Evolutionary conservation across 495 filamentous ascomycete genomes (phyloP), one percentile per base, ranked within the genome.

Genomic region (Tuber aestivum): DNA sequence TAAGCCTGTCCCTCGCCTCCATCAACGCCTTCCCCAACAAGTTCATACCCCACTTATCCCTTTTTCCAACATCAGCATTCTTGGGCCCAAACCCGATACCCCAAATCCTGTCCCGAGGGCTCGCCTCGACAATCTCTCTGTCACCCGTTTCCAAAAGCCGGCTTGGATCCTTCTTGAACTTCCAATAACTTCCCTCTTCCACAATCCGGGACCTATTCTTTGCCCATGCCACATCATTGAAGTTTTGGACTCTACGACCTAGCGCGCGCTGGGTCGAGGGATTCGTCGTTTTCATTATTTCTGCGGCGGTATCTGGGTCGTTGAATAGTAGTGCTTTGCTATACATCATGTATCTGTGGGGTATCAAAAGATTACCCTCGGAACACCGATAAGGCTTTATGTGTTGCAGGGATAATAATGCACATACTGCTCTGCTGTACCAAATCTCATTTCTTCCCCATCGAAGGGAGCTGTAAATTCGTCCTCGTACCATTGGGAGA

Each of bases 41-140:
- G 84, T 93, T 93, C 84, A 87, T 74, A 69, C 91, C 91, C 91
- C 91, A 93, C 61, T 83, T 77, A 65, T 65, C 71, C 41, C 50
- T 65, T 4, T 42, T 44, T 42, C 45, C 8, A 21, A 23, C 23
- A 41, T 82, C 85, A 0, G 89, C 90, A 76, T 85, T 85, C 41
- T 79, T 83, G 42, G 85, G 86, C 2, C 77, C 83, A 82, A 89
- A 91, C 20, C 91, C 91, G 44, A 93, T 83, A 10, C 91, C 91
- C 91, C 91, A 93, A 73, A 92, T 87, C 40, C 85, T 79, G 83
- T 93, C 90, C 73, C 83, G 85, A 68, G 90, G 89, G 75, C 85
- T 85, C 69, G 90, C 90, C 84, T 92, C 91, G 4, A 92, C 88
- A 14, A 93, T 72, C 83, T 90, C 87, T 71, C 87, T 83, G 9